phyloP scores from a whole-genome alignment of 306 rosid species.

The Trifolium subterraneum region DNA sequence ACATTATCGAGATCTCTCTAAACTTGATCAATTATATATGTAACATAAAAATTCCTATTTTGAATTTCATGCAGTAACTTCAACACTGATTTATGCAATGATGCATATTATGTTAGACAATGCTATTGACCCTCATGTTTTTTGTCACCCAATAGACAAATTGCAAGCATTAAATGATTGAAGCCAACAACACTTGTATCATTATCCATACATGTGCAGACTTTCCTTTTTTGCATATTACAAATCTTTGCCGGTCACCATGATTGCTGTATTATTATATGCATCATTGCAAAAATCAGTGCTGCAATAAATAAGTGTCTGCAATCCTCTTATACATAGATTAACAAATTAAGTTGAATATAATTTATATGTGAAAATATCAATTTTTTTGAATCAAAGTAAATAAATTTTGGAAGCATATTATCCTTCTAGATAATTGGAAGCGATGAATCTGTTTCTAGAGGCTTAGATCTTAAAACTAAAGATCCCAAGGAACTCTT shows the following conservation, averaged over 20 bases:
- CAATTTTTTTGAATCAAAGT: not conserved
- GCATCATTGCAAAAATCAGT: constrained; percentile 10
- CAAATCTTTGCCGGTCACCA: not conserved
- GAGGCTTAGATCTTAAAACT: not conserved
- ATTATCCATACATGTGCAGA: not conserved
- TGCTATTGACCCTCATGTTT: constrained; percentile 8
- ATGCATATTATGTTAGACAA: not conserved
- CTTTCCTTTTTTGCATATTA: not conserved
- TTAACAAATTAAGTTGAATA: not conserved
- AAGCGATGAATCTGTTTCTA: not conserved
- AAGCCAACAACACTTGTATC: not conserved
- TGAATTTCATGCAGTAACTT: too few relatives aligned
- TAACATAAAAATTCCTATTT: not conserved
- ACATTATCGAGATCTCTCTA: too few relatives aligned
- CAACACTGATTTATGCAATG: too few relatives aligned
- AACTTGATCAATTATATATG: not conserved
- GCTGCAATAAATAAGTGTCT: not conserved
- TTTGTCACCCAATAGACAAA: constrained; percentile 7
- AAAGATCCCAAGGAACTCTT: not conserved
- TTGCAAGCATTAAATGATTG: constrained; percentile 22
- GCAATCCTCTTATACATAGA: not conserved
- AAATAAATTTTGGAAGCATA: constrained; percentile 1
- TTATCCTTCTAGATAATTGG: not conserved
- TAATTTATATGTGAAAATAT: not conserved
- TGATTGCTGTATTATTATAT: constrained; percentile 11